Evolutionary conservation across 1,284 basidiomycete species (phyloP), one percentile per base, ranked within the genome.

Genomic region (Hemileia vastatrix): DNA sequence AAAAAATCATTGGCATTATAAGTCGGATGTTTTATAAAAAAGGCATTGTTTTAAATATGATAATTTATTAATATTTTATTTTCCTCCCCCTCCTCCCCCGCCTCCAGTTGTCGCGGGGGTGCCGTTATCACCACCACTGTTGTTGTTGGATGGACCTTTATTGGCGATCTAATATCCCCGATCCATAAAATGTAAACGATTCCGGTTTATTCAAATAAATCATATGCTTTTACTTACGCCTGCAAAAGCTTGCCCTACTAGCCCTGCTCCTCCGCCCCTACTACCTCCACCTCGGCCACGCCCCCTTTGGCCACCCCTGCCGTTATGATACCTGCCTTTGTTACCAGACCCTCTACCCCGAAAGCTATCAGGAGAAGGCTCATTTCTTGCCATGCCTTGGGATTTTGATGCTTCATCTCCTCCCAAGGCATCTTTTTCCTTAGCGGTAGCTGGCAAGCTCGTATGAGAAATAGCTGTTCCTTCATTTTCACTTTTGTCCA

Each of bases 241-340:
- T 44, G 58, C 58, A 27, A 60, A 49, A 24, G 58, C 58, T 27
- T 49, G 33, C 13, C 58, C 58, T 11, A 60, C 58, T 9, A 60
- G 44, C 24, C 58, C 58, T 19, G 58, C 58, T n/a, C 50, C 58
- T 9, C 51, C 33, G 21, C 51, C 50, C 40, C 27, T 57, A 11
- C 44, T 44, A n/a, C 31, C 31, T 54, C 51, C 24, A 8, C 51
- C 51, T 6, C 51, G 43, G 32, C 58, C 40, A 24, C 58, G 49
- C n/a, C 51, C 51, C 6, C 51, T 44, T 6, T 44, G 49, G 31
- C 31, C 47, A 31, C 48, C 48, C 23, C 54, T 57, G 13, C 6
- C 18, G 40, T 60, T 60, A 21, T 53, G 44, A 23, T 53, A 19
- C 19, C 19, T 19, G 18, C 48, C 13, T 9, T 44, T 13, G 23